Evolutionary conservation across 1,284 basidiomycete genomes (phyloP).

Genomic region (Austroboletus niveus): DNA sequence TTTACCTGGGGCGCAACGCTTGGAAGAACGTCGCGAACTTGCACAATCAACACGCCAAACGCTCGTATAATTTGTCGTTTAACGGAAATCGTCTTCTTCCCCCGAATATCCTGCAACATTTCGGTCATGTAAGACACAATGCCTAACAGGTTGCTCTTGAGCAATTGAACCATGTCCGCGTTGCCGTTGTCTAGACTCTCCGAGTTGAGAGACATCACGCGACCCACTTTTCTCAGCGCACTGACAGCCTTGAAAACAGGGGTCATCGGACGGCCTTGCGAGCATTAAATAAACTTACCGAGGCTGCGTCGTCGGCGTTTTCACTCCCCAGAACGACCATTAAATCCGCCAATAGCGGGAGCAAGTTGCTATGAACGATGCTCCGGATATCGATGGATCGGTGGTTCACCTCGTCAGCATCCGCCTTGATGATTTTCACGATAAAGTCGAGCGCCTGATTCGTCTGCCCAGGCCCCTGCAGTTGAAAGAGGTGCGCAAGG

Average conservation of each 20-base stretch:
- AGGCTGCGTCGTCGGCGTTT: constrained; percentile 41
- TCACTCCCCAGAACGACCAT: constrained; percentile 75
- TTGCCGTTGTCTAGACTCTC: constrained; percentile 24
- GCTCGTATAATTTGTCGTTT: constrained; percentile 81
- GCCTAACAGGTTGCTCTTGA: constrained; percentile 78
- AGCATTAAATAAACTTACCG: constrained; percentile 36
- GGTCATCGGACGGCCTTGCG: constrained; percentile 1
- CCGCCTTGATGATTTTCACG: constrained; percentile 35
- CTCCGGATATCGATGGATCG: constrained; percentile 46
- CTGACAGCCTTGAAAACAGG: constrained; percentile 47
- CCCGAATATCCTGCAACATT: constrained; percentile 76
- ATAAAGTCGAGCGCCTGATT: constrained; percentile 64
- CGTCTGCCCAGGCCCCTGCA: constrained; percentile 51
- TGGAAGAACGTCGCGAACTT: constrained; percentile 71
- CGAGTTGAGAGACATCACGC: constrained; percentile 29
- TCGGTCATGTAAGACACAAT: constrained; percentile 82
- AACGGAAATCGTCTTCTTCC: constrained; percentile 61
- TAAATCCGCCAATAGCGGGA: constrained; percentile 71
- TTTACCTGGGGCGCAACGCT: constrained; percentile 82
- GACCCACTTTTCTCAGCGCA: constrained; percentile 63
- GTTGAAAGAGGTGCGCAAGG: constrained; percentile 70
- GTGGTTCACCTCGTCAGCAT: constrained; percentile 27
- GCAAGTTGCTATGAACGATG: constrained; percentile 63
- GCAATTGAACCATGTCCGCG: constrained; percentile 52
- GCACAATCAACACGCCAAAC: constrained; percentile 70